phyloP scores from a whole-genome alignment of 2,329 filamentous ascomycete genomes.

The Penicillium paneum region DNA sequence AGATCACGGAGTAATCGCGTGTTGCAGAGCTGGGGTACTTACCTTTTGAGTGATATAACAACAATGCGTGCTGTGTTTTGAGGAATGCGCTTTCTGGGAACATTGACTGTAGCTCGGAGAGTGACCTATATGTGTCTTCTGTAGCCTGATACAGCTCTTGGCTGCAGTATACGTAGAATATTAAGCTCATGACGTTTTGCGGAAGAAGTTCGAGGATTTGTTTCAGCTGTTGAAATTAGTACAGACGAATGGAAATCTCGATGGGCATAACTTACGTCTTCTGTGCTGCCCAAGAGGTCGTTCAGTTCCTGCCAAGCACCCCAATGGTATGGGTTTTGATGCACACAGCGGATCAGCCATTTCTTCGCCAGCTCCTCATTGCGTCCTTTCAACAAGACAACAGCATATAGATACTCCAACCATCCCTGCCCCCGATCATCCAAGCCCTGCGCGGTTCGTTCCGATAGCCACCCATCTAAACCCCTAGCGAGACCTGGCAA shows the following conservation, averaged over 20 bases:
- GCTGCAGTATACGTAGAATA: conserved; percentile 88
- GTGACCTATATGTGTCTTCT: conserved; percentile 66
- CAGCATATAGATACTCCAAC: conserved; percentile 79
- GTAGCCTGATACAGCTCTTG: conserved; percentile 89
- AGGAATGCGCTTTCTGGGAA: conserved; percentile 89
- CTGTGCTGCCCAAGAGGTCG: conserved; percentile 70
- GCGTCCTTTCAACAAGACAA: conserved; percentile 85
- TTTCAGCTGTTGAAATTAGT: conserved; percentile 57
- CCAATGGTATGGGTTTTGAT: conserved; percentile 93
- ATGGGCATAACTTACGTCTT: conserved; percentile 63
- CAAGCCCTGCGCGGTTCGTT: conserved; percentile 60
- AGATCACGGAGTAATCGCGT: not conserved
- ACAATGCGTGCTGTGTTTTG: conserved; percentile 80
- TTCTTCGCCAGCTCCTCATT: conserved; percentile 81
- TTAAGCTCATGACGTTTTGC: conserved; percentile 85
- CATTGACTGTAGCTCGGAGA: conserved; percentile 74
- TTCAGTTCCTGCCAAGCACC: conserved; percentile 93
- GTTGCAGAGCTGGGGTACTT: not conserved
- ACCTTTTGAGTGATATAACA: conserved; percentile 83
- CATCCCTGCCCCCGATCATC: conserved; percentile 75
- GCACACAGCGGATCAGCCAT: conserved; percentile 84
- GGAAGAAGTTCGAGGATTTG: conserved; percentile 70
- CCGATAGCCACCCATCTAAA: conserved; percentile 75
- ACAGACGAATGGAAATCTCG: not conserved
- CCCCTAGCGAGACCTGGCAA: conserved; percentile 70